Percentiles rank a stretch among this genome's conserved stretches.
phyloP scores from a whole-genome alignment of 2,329 filamentous ascomycete genomes.

The Alternaria sp. region DNA sequence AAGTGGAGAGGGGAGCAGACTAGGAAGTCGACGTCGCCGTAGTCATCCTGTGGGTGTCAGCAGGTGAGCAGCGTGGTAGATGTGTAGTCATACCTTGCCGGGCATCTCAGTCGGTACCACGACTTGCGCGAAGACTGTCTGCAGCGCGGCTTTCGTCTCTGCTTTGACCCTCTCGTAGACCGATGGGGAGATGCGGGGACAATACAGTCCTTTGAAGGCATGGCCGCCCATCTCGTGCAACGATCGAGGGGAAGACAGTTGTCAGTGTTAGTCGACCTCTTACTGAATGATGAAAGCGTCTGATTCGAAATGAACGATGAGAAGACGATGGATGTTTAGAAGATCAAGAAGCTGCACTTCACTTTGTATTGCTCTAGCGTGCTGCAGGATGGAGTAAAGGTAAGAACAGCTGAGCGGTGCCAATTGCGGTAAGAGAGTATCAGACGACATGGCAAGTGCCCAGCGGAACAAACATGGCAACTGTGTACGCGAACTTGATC shows the following conservation, averaged over 20 bases:
- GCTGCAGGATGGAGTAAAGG: background rate
- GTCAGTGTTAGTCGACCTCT: no score
- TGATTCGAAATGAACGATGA: no score
- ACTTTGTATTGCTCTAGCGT: no score
- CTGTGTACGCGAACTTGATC: background rate
- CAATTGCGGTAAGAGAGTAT: background rate
- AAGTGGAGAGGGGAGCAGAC: conserved; percentile 20
- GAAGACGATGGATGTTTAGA: no score
- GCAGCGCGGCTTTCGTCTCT: conserved; percentile 15
- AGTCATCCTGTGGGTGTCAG: conserved; percentile 4
- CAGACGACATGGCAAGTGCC: background rate
- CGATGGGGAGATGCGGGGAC: conserved; percentile 26
- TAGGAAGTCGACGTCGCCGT: conserved; percentile 35
- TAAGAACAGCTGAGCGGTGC: background rate
- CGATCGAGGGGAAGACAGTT: no score
- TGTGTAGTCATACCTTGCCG: conserved; percentile 10
- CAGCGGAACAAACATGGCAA: background rate
- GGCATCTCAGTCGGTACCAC: conserved; percentile 35
- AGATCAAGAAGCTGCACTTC: no score
- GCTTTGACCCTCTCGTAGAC: conserved; percentile 26
- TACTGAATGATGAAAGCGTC: no score
- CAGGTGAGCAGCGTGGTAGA: no score
- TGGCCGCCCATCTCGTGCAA: conserved; percentile 27
- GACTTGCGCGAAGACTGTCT: conserved; percentile 29
- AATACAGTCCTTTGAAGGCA: conserved; percentile 18